These are phyloP conservation scores for Trametes sanguinea DNA, from an alignment of 768 basidiomycete species.

Conservation along the genomic window DNA sequence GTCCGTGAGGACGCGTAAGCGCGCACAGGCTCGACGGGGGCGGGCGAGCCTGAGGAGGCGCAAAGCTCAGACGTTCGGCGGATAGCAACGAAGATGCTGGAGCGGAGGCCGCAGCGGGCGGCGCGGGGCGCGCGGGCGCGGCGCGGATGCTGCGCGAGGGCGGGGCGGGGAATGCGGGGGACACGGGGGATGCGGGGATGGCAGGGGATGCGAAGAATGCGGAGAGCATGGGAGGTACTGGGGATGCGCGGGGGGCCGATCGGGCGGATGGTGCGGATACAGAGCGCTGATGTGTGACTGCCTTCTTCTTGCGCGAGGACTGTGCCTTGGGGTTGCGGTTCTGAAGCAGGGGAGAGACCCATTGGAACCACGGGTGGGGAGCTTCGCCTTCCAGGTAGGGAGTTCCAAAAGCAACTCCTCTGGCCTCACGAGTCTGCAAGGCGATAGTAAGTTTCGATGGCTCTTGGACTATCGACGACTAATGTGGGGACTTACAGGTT, in stretches of 20 bases:
- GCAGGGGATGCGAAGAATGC: constrained; percentile 8
- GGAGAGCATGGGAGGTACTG: neutral
- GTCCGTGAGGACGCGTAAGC: neutral
- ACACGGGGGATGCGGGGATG: neutral
- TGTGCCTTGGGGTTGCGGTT: neutral
- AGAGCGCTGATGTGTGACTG: neutral
- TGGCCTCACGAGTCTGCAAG: neutral
- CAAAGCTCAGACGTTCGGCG: neutral
- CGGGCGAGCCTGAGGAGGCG: neutral
- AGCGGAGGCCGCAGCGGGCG: neutral
- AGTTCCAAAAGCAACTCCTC: neutral
- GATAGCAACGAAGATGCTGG: neutral
- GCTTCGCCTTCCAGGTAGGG: constrained; percentile 2
- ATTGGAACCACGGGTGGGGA: constrained; percentile 13
- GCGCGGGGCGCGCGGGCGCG: neutral
- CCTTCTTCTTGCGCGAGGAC: neutral
- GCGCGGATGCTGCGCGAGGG: neutral
- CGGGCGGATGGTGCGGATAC: neutral
- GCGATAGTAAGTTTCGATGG: neutral
- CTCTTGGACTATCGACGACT: neutral
- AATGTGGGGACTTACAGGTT: neutral
- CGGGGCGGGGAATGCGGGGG: constrained; percentile 1
- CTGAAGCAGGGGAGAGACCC: constrained; percentile 6
- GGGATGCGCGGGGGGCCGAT: neutral
- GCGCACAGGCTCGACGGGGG: neutral